Percentiles rank a stretch among this genome's conserved stretches.
These are phyloP conservation scores for Nicotiana obtusifolia DNA, from an alignment of 257 asterid genomes.

Conservation along the genomic window DNA sequence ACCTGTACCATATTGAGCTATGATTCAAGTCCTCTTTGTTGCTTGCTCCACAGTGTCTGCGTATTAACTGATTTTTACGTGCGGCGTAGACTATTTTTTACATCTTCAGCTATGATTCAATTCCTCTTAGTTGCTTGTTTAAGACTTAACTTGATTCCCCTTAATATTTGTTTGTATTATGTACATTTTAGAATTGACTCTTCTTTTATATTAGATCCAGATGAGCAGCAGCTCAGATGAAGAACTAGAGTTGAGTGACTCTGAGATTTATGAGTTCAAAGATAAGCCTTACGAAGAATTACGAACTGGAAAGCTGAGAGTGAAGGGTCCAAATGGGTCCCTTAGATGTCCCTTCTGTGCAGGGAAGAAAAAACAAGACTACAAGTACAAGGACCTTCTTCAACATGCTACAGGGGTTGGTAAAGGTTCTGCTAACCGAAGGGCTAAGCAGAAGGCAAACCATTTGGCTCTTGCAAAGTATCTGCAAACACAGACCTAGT, in stretches of 20 bases:
- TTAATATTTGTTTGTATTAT: background rate
- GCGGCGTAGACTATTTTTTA: background rate
- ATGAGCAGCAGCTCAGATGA: conserved; percentile 81
- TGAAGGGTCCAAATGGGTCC: conserved; percentile 72
- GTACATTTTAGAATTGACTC: background rate
- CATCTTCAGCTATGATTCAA: background rate
- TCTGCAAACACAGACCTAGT: conserved; percentile 45
- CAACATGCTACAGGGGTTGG: conserved; percentile 85
- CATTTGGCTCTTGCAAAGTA: conserved; percentile 70
- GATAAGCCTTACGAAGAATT: conserved; percentile 70
- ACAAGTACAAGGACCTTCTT: conserved; percentile 71
- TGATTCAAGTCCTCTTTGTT: background rate
- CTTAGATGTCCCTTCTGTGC: conserved; percentile 95
- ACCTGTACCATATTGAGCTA: background rate
- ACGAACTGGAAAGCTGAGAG: conserved; percentile 58
- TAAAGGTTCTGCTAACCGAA: conserved; percentile 57
- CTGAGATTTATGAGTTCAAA: conserved; percentile 70
- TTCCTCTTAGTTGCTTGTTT: background rate
- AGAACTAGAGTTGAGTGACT: conserved; percentile 75
- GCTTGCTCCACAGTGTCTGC: background rate
- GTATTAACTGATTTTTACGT: background rate
- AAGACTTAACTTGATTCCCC: background rate
- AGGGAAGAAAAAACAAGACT: conserved; percentile 91
- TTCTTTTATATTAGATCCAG: conserved; percentile 18
- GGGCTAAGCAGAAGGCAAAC: conserved; percentile 66